Evolutionary conservation across 371 early-diverging fungal species (phyloP), one percentile per base, ranked within the genome.

Genomic region (Smittium mucronatum): DNA sequence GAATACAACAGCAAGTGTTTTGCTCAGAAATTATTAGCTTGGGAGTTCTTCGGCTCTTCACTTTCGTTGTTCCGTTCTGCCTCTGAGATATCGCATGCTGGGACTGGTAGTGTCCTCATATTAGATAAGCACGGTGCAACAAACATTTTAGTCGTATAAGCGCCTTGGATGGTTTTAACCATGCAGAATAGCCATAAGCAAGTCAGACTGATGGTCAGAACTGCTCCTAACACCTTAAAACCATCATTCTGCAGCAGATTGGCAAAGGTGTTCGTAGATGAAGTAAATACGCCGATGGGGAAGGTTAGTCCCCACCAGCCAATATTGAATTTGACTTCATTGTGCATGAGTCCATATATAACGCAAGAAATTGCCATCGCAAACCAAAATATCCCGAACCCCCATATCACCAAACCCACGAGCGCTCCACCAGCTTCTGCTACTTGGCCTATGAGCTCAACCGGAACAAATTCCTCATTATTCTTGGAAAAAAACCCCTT

Each of bases 221-320:
- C 5, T 5, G 67, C 36, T 5, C 67, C 67, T 11, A 67, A 29
- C 30, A 67, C 35, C n/a, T 34, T 36, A 35, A 67, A 67, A 34
- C 28, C 28, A 16, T 36, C 16, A 25, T 36, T 28, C 25, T 2
- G 16, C 8, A 67, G n/a, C n/a, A 36, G 57, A 11, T 30, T 67
- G 30, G 67, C 30, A 34, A 78, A 70, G 28, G 70, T 16, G 25
- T 58, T 70, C 2, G 76, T 81, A 34, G 73, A 76, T 0, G 79
- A 59, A 0, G 76, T 71, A 64, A 74, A 78, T 0, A 78, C 78
- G 26, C 84, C 81, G 1, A 78, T 31, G 0, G 83, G 83, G 71
- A 83, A 83, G 26, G 78, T 84, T 1, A 80, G 69, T 5, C 79
- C 82, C 83, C 83, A 83, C 79, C 81, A 83, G 21, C 83, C 84